phyloP scores from a whole-genome alignment of 768 basidiomycete genomes.

The Coprinellus micaceus region DNA sequence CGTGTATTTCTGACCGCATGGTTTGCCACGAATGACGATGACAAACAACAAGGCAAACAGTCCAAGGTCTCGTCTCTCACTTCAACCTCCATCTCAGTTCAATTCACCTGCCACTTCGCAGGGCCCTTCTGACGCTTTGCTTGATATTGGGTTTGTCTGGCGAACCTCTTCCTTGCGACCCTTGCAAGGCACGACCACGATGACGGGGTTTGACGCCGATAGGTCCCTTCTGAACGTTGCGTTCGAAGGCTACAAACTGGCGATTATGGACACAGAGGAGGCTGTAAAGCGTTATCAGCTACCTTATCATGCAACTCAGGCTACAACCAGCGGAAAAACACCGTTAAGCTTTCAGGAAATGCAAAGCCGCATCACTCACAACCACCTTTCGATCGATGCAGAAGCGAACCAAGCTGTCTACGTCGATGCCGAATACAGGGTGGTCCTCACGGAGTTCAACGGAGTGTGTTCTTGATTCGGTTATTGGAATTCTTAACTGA shows the following conservation, averaged over 20 bases:
- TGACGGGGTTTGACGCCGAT: constrained; percentile 39
- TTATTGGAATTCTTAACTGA: constrained; percentile 8
- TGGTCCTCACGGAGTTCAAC: constrained; percentile 56
- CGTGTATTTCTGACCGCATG: neutral
- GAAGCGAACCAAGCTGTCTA: constrained; percentile 54
- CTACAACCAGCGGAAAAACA: constrained; percentile 54
- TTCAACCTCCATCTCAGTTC: too few relatives aligned
- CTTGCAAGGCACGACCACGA: constrained; percentile 1
- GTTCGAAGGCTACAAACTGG: constrained; percentile 82
- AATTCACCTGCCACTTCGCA: too few relatives aligned
- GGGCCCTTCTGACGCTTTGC: too few relatives aligned
- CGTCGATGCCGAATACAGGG: constrained; percentile 59
- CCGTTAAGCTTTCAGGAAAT: constrained; percentile 78
- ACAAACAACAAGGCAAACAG: too few relatives aligned
- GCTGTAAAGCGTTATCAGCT: constrained; percentile 50
- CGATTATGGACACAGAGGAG: constrained; percentile 56
- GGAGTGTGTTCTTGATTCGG: constrained; percentile 43
- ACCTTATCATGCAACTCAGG: constrained; percentile 53
- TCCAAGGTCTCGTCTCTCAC: too few relatives aligned
- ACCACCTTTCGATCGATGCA: constrained; percentile 60
- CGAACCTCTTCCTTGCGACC: neutral
- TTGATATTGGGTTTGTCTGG: too few relatives aligned
- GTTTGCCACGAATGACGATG: neutral
- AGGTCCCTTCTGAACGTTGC: constrained; percentile 69
- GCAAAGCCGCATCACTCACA: constrained; percentile 79